Base-by-base conservation (phyloP, 805 yeast genomes). In the Kazachstania psychrophila region DNA sequence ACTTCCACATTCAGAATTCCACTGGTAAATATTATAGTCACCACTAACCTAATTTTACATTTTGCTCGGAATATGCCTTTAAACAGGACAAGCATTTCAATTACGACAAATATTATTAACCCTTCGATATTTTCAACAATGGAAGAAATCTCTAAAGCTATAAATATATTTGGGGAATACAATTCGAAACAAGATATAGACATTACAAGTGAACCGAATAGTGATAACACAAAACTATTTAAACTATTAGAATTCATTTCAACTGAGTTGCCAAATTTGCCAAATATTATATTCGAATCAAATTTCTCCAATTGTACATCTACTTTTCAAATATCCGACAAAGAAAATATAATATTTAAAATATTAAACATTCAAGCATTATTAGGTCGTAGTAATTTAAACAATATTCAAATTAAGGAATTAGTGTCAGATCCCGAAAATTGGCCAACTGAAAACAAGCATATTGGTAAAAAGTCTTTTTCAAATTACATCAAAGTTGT, bases 1-100 rank as follows among this genome's bases (percentile, higher is more conserved):
- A 35, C 46, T n/a, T 46, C 54, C 3, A 41, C 44, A 5, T 28
- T 59, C n/a, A 44, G 56, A 16, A 36, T 57, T 4, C 64, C 65
- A 2, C 35, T 58, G 11, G 40, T 59, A 5, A 60, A 52, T 34
- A 23, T 48, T 8, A 46, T 55, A 22, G 28, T 56, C 3, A 46
- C 52, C 1, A 48, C 61, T 3, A 58, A 57, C 35, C 22, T 56
- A 6, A 23, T 55, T 3, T 41, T 50, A 16, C 46, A 42, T 34
- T 40, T 47, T n/a, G 30, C 43, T 5, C 43, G 45, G 16, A 40
- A 44, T 9, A 19, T 44, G 10, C 40, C 48, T 4, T 31, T 50
- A 12, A 38, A 46, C 3, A 39, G 44, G 17, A 45, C 53, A 1
- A 48, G 42, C 17, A 19, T 52, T 10, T 41, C 51, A 8, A 44